A percentile compares a stretch with the other conserved stretches of the same genome.
Conservation (phyloP, 2,329 filamentous ascomycete species). For the Fusarium sp. region DNA sequence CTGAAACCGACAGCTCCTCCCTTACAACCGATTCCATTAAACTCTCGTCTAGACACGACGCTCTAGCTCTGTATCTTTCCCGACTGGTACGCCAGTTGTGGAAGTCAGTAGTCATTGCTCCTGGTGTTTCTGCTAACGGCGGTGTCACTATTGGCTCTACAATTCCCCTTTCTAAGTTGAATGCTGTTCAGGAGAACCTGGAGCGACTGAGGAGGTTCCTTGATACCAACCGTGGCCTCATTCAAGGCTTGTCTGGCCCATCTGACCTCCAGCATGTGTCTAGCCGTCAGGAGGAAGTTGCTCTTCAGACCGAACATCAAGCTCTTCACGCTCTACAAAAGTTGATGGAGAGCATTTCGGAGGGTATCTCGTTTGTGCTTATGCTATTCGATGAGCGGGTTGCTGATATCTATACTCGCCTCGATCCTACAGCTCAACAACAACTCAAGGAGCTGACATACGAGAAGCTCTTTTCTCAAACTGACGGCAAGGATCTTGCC, state of each 20-base stretch:
- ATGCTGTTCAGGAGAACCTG: slow-evolving; percentile 80
- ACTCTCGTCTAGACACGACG: slow-evolving; percentile 89
- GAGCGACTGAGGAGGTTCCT: slow-evolving; percentile 84
- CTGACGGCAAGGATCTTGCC: slow-evolving; percentile 84
- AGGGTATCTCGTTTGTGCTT: slow-evolving; percentile 94
- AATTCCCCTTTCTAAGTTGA: slow-evolving; percentile 73
- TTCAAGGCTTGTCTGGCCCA: slow-evolving; percentile 92
- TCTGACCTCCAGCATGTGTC: slow-evolving; percentile 81
- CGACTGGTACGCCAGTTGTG: slow-evolving; percentile 90
- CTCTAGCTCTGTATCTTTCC: slow-evolving; percentile 86
- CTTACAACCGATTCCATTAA: slow-evolving; percentile 83
- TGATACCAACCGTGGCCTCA: slow-evolving; percentile 86
- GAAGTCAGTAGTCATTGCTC: slow-evolving; percentile 78
- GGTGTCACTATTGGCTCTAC: slow-evolving; percentile 72
- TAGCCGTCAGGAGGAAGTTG: slow-evolving; percentile 89
- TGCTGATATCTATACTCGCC: slow-evolving; percentile 81
- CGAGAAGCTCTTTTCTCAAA: slow-evolving; percentile 84
- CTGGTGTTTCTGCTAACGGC: slow-evolving; percentile 61
- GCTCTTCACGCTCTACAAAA: slow-evolving; percentile 87
- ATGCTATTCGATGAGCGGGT: slow-evolving; percentile 95
- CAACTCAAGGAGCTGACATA: slow-evolving; percentile 83
- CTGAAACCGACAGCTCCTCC: slow-evolving; percentile 77
- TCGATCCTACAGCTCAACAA: slow-evolving; percentile 75
- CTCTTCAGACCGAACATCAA: slow-evolving; percentile 92
- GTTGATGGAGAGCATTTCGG: slow-evolving; percentile 88